A percentile compares a stretch with the other conserved stretches of the same genome.
phyloP scores from a whole-genome alignment of 495 filamentous ascomycete species.

The Geoglossum glabrum region DNA sequence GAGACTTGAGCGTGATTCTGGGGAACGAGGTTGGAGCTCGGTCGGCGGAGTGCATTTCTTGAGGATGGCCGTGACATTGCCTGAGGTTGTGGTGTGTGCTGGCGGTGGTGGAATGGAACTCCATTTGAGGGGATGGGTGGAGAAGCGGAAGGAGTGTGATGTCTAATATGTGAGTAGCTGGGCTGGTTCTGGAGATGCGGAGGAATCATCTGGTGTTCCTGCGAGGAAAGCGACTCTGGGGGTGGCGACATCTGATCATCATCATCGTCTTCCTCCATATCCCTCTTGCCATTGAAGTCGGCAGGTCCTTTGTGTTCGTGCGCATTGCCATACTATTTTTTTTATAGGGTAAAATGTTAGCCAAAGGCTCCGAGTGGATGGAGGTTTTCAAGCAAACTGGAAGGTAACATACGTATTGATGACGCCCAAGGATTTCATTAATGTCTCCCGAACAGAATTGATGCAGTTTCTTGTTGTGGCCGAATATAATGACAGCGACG shows the following conservation, averaged over 20 bases:
- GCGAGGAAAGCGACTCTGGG: constrained; percentile 35
- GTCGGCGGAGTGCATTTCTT: constrained; percentile 52
- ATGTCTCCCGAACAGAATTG: constrained; percentile 92
- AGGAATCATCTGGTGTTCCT: constrained; percentile 44
- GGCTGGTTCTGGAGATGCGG: constrained; percentile 59
- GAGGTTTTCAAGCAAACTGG: background rate
- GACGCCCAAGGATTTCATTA: constrained; percentile 65
- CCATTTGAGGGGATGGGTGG: constrained; percentile 67
- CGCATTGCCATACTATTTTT: constrained; percentile 57
- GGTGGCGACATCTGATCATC: constrained; percentile 45
- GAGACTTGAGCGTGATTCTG: constrained; percentile 32
- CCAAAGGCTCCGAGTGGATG: constrained; percentile 2
- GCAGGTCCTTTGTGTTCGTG: constrained; percentile 93
- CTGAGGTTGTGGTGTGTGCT: constrained; percentile 64
- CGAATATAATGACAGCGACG: constrained; percentile 95
- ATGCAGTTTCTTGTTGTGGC: constrained; percentile 94
- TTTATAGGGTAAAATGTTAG: constrained; percentile 4
- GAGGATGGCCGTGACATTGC: constrained; percentile 62
- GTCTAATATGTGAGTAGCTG: constrained; percentile 57
- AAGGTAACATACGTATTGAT: constrained; percentile 57
- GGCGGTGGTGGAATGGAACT: constrained; percentile 46
- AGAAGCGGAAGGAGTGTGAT: constrained; percentile 67
- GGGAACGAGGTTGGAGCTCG: constrained; percentile 54
- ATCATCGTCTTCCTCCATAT: constrained; percentile 77
- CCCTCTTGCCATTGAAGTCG: constrained; percentile 74